phyloP scores from a whole-genome alignment of 805 yeast genomes.

The Wickerhamomyces pijperi region DNA sequence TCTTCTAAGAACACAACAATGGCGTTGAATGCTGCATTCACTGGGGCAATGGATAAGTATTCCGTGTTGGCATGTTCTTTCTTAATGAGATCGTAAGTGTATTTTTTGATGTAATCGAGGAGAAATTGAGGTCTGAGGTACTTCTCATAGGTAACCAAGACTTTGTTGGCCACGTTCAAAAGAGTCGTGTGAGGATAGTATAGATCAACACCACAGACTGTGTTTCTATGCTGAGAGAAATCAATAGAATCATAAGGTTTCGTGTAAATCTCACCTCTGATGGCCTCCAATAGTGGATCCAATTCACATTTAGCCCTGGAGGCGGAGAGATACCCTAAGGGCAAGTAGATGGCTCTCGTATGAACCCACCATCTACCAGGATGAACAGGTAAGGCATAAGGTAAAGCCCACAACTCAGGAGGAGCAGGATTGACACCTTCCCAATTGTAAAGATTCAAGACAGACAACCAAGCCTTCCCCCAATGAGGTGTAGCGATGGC shows the following conservation, averaged over 20 bases:
- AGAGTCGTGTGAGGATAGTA: conserved; percentile 83
- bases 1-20: conserved; percentile 60
- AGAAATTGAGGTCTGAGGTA: conserved; percentile 72
- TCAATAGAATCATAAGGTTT: conserved; percentile 55
- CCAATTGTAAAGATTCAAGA: conserved; percentile 79
- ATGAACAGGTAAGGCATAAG: conserved; percentile 72
- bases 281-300: conserved; percentile 49
- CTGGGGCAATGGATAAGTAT: conserved; percentile 84
- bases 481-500: conserved; percentile 90
- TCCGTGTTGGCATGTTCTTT: conserved; percentile 75
- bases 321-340: conserved; percentile 72
- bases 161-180: conserved; percentile 50
- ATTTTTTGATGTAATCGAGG: conserved; percentile 34
- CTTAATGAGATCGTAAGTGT: conserved; percentile 50
- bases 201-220: conserved; percentile 83
- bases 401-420: conserved; percentile 85
- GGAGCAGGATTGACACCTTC: conserved; percentile 98
- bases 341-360: conserved; percentile 81
- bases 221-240: conserved; percentile 63
- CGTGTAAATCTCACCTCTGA: conserved; percentile 74
- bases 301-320: conserved; percentile 42
- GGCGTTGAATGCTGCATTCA: conserved; percentile 75
- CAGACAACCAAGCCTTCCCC: conserved; percentile 90
- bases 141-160: conserved; percentile 55
- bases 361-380: conserved; percentile 99